Base-by-base conservation (phyloP, 2,329 filamentous ascomycete genomes). In the Zymoseptoria passerinii region DNA sequence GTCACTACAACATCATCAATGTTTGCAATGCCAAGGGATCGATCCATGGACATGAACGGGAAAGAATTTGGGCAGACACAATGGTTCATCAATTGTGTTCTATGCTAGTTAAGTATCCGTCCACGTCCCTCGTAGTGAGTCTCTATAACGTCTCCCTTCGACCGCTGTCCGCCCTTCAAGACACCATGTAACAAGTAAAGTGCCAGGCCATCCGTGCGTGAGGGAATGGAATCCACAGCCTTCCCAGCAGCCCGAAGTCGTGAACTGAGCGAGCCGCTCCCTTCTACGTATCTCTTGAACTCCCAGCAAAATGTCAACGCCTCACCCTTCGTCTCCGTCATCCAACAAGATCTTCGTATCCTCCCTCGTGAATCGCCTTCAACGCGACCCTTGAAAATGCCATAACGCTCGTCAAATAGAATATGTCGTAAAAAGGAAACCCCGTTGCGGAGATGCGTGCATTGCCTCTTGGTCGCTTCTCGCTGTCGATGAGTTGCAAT, bases 51-150 rank as follows among this genome's bases (percentile, higher is more conserved):
- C 10, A 53, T 54, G 18, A 57, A 27, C n/a, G 52, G 57, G 54
- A 54, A 55, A 53, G 53, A 35, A 20, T 51, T 18, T 57, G 2
- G 23, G 54, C 54, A 44, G 20, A 23, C 54, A 23, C 35, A 53
- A 53, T 53, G 29, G 52, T 53, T 53, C 52, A 40, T 53, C 52
- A 53, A 53, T 53, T 35, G 52, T n/a, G 52, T 53, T 18, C 52
- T 53, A 53, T 53, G 40, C 28, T 29, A 28, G 20, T n/a, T 44
- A 44, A 4, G 10, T 13, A 16, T 40, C 4, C 35, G 35, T 44
- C 35, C 40, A 35, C 52, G 35, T 53, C 29, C 23, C 28, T 44
- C 52, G 27, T 53, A 28, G 52, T 44, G 52, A 53, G 35, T 44
- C 16, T 5, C 35, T 44, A 44, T n/a, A 10, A 44, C 13, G 4